Base-by-base conservation (phyloP, 805 yeast species). In the Kregervanrija delftensis region DNA sequence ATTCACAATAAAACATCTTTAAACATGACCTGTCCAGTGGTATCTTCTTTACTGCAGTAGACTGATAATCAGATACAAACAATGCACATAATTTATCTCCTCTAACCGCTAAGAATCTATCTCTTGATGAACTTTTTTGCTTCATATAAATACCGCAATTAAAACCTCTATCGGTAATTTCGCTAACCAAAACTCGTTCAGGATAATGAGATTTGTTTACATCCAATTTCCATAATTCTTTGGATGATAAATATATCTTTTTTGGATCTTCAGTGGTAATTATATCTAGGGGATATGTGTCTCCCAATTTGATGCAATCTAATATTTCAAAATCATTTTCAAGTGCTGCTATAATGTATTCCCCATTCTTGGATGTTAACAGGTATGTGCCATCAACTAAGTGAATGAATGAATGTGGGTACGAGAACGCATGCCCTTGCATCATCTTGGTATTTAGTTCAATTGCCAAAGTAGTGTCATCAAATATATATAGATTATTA, bases 21-120 rank as follows among this genome's bases (percentile, higher is more conserved):
- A 57, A 48, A 2, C 67, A 62, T 1, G 62, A 49, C 16, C 40
- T 41, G 0, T 59, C 61, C 4, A 65, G 44, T 14, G 48, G 49
- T 3, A 63, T 41, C 8, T 54, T 56, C 17, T 55, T 61, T 3
- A 60, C 30, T 14, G 54, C 50, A 15, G 62, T 49, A 12, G 40
- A 47, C 1, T 42, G 8, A 10, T 37, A 5, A 1, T 46, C 44
- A 0, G 60, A 48, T 4, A 62, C 43, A 13, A 47, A 48, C 0
- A 60, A 28, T 2, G 58, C 47, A 37, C 59, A 55, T 12, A 67
- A 54, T 0, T 69, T 69, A 47, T 65, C 69, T 33, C 60, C 66
- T 13, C 69, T 51, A 8, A 66, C 36, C 2, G 62, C 41, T 6
- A 64, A 54, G n/a, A 60, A 41, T 41, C 28, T 49, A 37, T 42